Evolutionary conservation across 768 basidiomycete genomes (phyloP), one percentile per base, ranked within the genome.

Genomic region (Xerocomellus amylosporus): DNA sequence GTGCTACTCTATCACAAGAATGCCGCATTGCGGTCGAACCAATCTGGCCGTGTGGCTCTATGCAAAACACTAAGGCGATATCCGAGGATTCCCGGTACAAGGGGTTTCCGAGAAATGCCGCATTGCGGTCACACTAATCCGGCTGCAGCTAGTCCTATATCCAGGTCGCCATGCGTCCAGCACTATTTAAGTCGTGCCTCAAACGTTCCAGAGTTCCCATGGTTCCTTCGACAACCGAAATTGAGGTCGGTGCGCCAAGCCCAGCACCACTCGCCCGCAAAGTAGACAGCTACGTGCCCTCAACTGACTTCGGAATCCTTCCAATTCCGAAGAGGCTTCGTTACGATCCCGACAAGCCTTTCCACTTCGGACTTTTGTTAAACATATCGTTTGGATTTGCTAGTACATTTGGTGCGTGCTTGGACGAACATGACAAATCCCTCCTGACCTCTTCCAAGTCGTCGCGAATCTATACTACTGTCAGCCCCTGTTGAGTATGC

Each of bases 391-490:
- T 90, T 62, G 88, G 84, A n/a, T 74, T 84, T 55, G 82, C 79
- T 22, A 80, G 83, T 58, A 87, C 85, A 31, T 72, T 72, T 49
- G 58, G 69, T 72, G 40, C 45, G 70, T 55, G 15, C 22, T 24
- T 17, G 8, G 19, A 8, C 5, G n/a, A 7, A 8, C 7, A 8
- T 8, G 31, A 19, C 5, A 9, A 15, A 34, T 28, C 24, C 9
- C 28, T 31, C 17, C 20, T 58, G 19, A 65, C 12, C 13, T 26
- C 31, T 31, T 34, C 2, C 7, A 14, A 87, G 86, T 73, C 40
- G 84, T 84, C 14, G 79, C 83, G 17, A 93, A 93, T 63, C 66
- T 93, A 46, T 93, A 91, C 64, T 93, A 92, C 60, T 88, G 85
- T 57, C 88, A 90, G 72, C 90, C 90, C 0, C 66, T 93, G 60